A percentile compares a stretch with the other conserved stretches of the same genome.
These are phyloP conservation scores for Mycena leptocephala DNA, from an alignment of 768 basidiomycete species.

Conservation along the genomic window DNA sequence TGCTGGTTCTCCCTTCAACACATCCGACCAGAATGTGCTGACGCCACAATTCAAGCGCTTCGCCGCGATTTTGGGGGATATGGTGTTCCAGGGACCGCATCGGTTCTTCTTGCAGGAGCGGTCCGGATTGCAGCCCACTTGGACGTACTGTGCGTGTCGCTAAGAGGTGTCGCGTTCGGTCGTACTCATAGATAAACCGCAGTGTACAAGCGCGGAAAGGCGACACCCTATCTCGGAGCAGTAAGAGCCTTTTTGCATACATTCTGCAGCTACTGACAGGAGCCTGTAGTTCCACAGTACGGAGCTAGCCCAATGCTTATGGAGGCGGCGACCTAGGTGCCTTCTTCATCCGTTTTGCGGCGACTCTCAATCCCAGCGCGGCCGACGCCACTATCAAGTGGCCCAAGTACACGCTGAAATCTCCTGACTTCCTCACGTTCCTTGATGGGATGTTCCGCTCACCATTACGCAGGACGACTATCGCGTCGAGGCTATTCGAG, in stretches of 20 bases:
- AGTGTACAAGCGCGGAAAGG: slow-evolving; percentile 24
- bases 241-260: not conserved
- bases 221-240: slow-evolving; percentile 13
- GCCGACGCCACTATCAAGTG: slow-evolving; percentile 34
- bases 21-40: slow-evolving; percentile 39
- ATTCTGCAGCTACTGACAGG: not conserved
- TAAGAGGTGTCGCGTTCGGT: not conserved
- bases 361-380: slow-evolving; percentile 40
- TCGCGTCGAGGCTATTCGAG: slow-evolving; percentile 34
- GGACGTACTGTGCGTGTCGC: slow-evolving; percentile 6
- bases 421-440: slow-evolving; percentile 39
- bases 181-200: not conserved
- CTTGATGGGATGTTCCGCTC: slow-evolving; percentile 35
- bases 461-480: slow-evolving; percentile 40
- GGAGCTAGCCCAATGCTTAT: slow-evolving; percentile 16
- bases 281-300: slow-evolving; percentile 5
- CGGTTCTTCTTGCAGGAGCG: slow-evolving; percentile 49
- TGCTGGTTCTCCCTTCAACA: slow-evolving; percentile 29
- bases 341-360: slow-evolving; percentile 44
- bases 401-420: slow-evolving; percentile 36
- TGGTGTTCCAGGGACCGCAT: slow-evolving; percentile 53
- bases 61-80: slow-evolving; percentile 52
- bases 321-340: slow-evolving; percentile 37
- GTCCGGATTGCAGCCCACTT: slow-evolving; percentile 31
- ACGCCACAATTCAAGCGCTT: slow-evolving; percentile 54